A percentile compares a stretch with the other conserved stretches of the same genome.
These are phyloP conservation scores for Mortierella polycephala DNA, from an alignment of 371 early-diverging fungal genomes.

Conservation along the genomic window DNA sequence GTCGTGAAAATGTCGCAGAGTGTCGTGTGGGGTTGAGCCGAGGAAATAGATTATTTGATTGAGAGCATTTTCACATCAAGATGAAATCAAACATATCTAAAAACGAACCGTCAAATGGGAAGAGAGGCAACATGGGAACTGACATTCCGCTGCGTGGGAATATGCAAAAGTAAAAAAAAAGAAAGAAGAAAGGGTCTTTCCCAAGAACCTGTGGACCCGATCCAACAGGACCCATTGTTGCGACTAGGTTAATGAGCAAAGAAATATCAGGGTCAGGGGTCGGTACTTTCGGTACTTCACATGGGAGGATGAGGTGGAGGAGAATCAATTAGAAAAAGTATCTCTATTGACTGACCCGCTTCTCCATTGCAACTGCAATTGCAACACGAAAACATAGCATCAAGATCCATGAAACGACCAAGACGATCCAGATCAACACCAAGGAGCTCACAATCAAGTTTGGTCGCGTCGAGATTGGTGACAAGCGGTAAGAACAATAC, in stretches of 20 bases:
- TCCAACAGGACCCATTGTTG: too few relatives aligned
- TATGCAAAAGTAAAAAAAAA: background rate
- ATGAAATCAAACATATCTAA: too few relatives aligned
- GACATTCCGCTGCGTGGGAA: background rate
- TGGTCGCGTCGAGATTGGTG: constrained; percentile 50
- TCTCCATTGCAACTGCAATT: background rate
- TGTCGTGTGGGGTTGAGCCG: too few relatives aligned
- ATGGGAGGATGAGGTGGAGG: background rate
- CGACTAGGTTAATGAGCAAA: too few relatives aligned
- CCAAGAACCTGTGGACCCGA: too few relatives aligned
- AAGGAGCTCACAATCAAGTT: constrained; percentile 58
- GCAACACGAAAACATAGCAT: constrained; percentile 34
- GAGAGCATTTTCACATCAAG: too few relatives aligned
- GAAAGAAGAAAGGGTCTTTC: background rate
- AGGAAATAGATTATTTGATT: too few relatives aligned
- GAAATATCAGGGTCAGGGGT: too few relatives aligned
- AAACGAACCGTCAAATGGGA: too few relatives aligned
- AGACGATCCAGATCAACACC: constrained; percentile 70
- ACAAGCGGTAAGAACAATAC: constrained; percentile 23
- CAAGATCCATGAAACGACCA: constrained; percentile 65
- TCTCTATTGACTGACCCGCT: background rate
- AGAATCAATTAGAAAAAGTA: background rate
- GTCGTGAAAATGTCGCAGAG: too few relatives aligned
- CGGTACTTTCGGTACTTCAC: background rate
- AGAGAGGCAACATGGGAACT: background rate